A percentile compares a stretch with the other conserved stretches of the same genome.
Evolutionary conservation across 148 eudicot species (phyloP).

Genomic region (Beta vulgaris): DNA sequence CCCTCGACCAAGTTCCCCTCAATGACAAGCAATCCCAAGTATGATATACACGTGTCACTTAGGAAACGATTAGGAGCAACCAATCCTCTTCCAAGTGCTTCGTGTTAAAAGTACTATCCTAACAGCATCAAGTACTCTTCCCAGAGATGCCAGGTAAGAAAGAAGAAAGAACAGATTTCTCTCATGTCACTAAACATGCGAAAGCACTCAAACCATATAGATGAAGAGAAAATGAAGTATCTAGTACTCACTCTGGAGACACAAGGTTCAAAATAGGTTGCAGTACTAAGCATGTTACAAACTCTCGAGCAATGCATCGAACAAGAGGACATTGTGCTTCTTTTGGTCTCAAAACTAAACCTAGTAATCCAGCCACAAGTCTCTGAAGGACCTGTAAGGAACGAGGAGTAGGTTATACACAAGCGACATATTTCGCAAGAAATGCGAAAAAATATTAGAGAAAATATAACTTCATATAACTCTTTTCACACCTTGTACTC

Average conservation of each 20-base stretch:
- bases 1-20: background rate
- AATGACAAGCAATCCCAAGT: background rate
- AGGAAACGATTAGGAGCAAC: too few species aligned
- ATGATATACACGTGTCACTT: too few species aligned
- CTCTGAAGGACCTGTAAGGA: conserved; percentile 69
- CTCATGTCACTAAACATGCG: background rate
- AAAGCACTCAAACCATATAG: conserved; percentile 3
- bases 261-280: conserved; percentile 90
- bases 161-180: background rate
- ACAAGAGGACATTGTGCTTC: conserved; percentile 93
- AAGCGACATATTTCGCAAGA: conserved; percentile 14
- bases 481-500: conserved; percentile 94
- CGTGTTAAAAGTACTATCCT: background rate
- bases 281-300: conserved; percentile 82
- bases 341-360: conserved; percentile 70
- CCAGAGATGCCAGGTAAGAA: background rate
- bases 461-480: conserved; percentile 26
- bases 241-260: conserved; percentile 75
- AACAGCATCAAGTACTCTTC: background rate
- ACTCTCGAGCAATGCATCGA: conserved; percentile 86
- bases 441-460: conserved; percentile 5
- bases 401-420: conserved; percentile 24
- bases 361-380: conserved; percentile 72
- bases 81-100: background rate
- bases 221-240: background rate